Base-by-base conservation (phyloP, 2,329 filamentous ascomycete genomes). In the Cercospora sp. region DNA sequence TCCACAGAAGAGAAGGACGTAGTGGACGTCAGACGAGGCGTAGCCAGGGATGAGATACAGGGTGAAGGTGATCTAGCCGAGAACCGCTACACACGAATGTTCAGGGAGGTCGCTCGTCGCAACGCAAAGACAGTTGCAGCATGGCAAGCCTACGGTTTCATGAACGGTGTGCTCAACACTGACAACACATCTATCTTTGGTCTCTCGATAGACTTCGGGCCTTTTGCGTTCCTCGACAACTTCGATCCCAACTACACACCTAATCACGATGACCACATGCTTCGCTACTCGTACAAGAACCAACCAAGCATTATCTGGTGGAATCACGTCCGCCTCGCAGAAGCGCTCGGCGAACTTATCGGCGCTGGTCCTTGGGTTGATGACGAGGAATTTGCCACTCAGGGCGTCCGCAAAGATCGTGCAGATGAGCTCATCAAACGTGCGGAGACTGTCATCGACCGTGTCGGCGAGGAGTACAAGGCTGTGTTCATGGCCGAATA, bases 121-220 rank as follows among this genome's bases (percentile, higher is more conserved):
- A 99, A 97, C 77, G 95, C 95, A 1, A 84, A 86, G 67, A 96
- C 91, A 0, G 94, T 98, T 1, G 95, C 95, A 10, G 87, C 90
- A 73, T 98, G 95, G 94, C 96, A 99, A 82, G 93, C 93, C 0
- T 98, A 98, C 76, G 95, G 93, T n/a, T 99, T 99, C 82, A 98
- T 97, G 86, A 99, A 99, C 75, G 95, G 95, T 57, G 95, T 99
- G 3, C 84, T 99, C 67, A 99, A 99, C 80, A 98, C 95, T 0
- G 95, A 99, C 78, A 99, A 99, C 79, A 99, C 95, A 0, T 97
- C 93, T 0, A 86, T 99, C 61, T 89, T 89, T 65, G 95, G 95
- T 0, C 82, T 99, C 0, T 94, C 91, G 5, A 90, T 99, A 70
- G 95, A 99, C 80, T 99, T 94, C 77, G 95, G 95, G 0, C 95